These are phyloP conservation scores for Nemania sp. DNA, from an alignment of 2,329 filamentous ascomycete genomes.

Conservation along the genomic window DNA sequence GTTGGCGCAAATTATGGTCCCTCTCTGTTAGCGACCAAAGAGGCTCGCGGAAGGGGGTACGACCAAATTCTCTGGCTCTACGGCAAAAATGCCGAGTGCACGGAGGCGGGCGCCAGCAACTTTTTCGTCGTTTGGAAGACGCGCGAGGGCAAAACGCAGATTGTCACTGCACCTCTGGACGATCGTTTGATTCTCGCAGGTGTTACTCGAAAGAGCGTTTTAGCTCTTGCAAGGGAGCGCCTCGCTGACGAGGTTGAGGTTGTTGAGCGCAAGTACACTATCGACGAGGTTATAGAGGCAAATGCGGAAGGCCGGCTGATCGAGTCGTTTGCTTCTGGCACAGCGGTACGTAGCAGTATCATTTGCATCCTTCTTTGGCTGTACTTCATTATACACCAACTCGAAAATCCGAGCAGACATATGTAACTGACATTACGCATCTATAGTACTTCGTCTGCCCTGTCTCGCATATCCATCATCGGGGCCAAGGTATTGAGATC, in stretches of 20 bases:
- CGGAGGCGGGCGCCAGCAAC: constrained; percentile 89
- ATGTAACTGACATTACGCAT: constrained; percentile 13
- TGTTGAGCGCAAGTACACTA: constrained; percentile 81
- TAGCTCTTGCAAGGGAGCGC: constrained; percentile 71
- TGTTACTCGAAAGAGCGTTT: constrained; percentile 79
- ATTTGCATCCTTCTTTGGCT: neutral
- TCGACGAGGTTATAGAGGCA: constrained; percentile 75
- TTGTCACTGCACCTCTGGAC: constrained; percentile 82
- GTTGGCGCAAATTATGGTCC: constrained; percentile 94
- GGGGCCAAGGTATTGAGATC: constrained; percentile 64
- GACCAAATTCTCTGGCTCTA: constrained; percentile 96
- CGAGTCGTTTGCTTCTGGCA: constrained; percentile 86
- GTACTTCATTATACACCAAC: neutral
- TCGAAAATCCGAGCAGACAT: neutral
- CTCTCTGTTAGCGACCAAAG: constrained; percentile 73
- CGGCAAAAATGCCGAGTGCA: constrained; percentile 74
- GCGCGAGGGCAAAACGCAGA: constrained; percentile 64
- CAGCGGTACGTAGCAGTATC: constrained; percentile 64
- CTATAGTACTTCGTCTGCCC: constrained; percentile 70
- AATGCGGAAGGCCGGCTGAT: constrained; percentile 74
- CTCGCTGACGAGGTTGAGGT: constrained; percentile 66
- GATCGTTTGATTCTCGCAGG: constrained; percentile 86
- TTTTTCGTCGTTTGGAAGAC: constrained; percentile 84
- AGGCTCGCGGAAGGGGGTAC: constrained; percentile 73
- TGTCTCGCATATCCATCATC: constrained; percentile 69